phyloP scores from a whole-genome alignment of 2,329 filamentous ascomycete species.

The Neophaeococcomyces aloes region DNA sequence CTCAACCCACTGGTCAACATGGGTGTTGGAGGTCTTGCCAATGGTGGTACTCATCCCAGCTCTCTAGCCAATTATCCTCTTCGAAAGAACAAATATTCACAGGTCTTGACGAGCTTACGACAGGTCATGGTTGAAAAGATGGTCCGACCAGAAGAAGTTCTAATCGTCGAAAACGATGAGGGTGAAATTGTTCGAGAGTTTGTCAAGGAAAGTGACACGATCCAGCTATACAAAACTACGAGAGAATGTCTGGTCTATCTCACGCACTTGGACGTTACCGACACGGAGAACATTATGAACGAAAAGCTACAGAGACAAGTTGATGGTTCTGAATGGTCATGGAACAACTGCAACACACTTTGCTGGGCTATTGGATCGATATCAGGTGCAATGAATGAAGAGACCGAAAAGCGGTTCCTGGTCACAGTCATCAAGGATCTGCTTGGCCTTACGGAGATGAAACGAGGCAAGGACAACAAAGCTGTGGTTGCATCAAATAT shows the following conservation, averaged over 20 bases:
- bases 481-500: constrained; percentile 98
- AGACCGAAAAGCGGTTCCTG: constrained; percentile 95
- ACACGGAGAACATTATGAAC: constrained; percentile 98
- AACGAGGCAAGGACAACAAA: constrained; percentile 98
- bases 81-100: constrained; percentile 94
- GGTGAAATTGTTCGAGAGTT: constrained; percentile 98
- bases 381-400: constrained; percentile 97
- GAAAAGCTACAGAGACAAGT: constrained; percentile 94
- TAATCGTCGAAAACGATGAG: constrained; percentile 99
- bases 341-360: constrained; percentile 98
- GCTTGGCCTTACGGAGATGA: constrained; percentile 94
- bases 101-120: constrained; percentile 84
- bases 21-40: constrained; percentile 57
- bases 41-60: constrained; percentile 72
- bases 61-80: constrained; percentile 84
- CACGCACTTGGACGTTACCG: constrained; percentile 91
- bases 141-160: constrained; percentile 92
- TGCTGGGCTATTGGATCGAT: constrained; percentile 99
- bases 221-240: constrained; percentile 98
- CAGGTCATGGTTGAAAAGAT: constrained; percentile 99
- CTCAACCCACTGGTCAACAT: constrained; percentile 80
- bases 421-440: constrained; percentile 99
- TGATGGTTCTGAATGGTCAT: constrained; percentile 93
- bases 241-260: constrained; percentile 94
- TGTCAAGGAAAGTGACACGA: constrained; percentile 97